Evolutionary conservation across 352 stramenopile species (phyloP), one percentile per base, ranked within the genome.

Genomic region (Hyaloperonospora brassicae): DNA sequence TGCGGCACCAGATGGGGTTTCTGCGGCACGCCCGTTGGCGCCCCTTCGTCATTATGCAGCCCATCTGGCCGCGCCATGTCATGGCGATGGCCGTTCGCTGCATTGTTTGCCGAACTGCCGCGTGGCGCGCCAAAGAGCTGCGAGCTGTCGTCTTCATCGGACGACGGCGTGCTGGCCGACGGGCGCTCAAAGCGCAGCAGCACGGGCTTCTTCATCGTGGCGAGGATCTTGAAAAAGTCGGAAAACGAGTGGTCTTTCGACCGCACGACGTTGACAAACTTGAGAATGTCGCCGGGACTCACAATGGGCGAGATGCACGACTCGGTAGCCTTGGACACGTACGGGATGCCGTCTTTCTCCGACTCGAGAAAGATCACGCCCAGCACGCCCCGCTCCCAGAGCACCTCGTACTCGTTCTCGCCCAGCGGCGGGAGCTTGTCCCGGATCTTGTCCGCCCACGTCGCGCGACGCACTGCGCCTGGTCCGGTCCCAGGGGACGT

Each of bases 161-260:
- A 82, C 14, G 64, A 73, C 25, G 72, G 72, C 22, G 75, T 81
- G 40, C 61, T 70, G 34, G 62, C 70, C n/a, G 58, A 61, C 8
- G 76, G 44, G 2, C 76, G 78, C 55, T 91, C 79, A 49, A 94
- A 94, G 5, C 84, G 84, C 35, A 94, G 61, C 43, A 94, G 52
- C 47, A 94, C 84, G 24, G 84, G 84, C 60, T 94, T 93, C 65
- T 94, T 91, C 80, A 92, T 94, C 21, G 84, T 94, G 35, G 84
- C 77, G 35, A 94, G 64, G 46, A 94, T 90, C 70, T 91, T 91
- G 67, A 94, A 89, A 68, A 94, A 94, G 57, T 92, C 83, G 11
- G 79, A 81, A 52, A 94, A 94, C 56, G 84, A 88, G 57, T 94
- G 81, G 50, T 94, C 83, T 45, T 87, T 82, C 27, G 84, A 89